Conservation (phyloP, 2,329 filamentous ascomycete species). For the Calonectria pauciramosa region DNA sequence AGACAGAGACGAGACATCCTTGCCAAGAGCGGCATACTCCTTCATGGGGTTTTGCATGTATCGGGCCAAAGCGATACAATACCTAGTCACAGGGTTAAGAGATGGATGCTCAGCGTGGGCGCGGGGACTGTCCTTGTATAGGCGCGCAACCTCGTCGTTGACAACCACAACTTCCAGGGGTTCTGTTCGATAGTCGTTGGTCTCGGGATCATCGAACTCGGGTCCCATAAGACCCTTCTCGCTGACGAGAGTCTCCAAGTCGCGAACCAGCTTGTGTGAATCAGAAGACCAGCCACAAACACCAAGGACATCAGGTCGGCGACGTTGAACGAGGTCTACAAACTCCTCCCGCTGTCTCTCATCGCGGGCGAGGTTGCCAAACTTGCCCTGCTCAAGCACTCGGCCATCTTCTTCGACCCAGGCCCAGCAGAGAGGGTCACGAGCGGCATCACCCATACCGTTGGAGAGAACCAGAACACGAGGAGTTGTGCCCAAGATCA, state of each 20-base stretch:
- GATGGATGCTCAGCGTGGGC: constrained; percentile 85
- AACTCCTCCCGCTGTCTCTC: constrained; percentile 78
- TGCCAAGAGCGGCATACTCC: constrained; percentile 93
- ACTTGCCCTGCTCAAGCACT: constrained; percentile 89
- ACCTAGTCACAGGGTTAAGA: constrained; percentile 82
- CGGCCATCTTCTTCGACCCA: constrained; percentile 95
- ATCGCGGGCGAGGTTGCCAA: constrained; percentile 81
- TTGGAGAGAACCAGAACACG: constrained; percentile 90
- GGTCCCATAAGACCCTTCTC: constrained; percentile 83
- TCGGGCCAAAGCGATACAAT: constrained; percentile 89
- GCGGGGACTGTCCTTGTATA: constrained; percentile 92
- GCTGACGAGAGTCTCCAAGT: constrained; percentile 83
- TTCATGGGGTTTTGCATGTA: constrained; percentile 97
- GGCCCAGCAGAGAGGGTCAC: constrained; percentile 90
- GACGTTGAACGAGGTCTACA: constrained; percentile 81
- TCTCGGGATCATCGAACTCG: constrained; percentile 86
- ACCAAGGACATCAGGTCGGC: constrained; percentile 90
- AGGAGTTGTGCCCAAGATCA: constrained; percentile 88
- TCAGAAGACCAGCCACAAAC: constrained; percentile 92
- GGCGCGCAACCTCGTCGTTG: constrained; percentile 96
- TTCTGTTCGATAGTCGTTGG: constrained; percentile 81
- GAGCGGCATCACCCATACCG: constrained; percentile 78
- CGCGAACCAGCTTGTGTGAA: constrained; percentile 85
- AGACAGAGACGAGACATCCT: constrained; percentile 86
- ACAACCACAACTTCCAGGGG: constrained; percentile 90